Base-by-base conservation (phyloP, 2,329 filamentous ascomycete species). In the Talaromyces atroroseus region DNA sequence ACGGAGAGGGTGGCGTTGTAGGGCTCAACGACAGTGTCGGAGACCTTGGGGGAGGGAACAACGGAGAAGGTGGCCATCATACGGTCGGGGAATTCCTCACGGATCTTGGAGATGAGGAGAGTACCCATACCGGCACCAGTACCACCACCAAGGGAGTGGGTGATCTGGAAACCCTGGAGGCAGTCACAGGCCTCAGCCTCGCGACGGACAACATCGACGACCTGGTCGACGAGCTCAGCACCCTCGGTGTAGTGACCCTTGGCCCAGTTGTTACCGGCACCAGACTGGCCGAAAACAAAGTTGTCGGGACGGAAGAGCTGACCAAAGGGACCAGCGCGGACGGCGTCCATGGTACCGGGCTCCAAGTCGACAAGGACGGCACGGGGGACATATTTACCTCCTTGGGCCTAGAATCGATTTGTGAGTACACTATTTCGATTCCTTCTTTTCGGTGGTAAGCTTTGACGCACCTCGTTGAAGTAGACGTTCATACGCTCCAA, bases 51-150 rank as follows among this genome's bases (percentile, higher is more conserved):
- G 49, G 94, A 97, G 71, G 94, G 94, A 62, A 97, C 88, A 71
- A 99, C 94, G 69, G 94, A 97, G 87, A 96, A 99, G 65, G 94
- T 99, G 67, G 94, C 92, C 94, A 97, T 99, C 94, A 99, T 99
- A 74, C 94, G 90, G 84, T 99, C 94, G 74, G 94, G 94, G 83
- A 97, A 97, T 82, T 97, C 94, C 83, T 99, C 94, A 71, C 94
- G 94, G 78, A 97, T 97, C 89, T 99, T 99, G 82, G 92, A 96
- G 85, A 97, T 97, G 76, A 99, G 81, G 72, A 99, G 86, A 60
- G 94, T 99, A 82, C 94, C 94, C 94, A 99, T 99, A 89, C 94
- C 94, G 70, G 94, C 92, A 91, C 94, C 94, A 71, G 94, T 99
- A 87, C 94, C 94, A 89, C 94, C 94, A 87, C 94, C 94, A 64